Evolutionary conservation across 305 asterid species (phyloP).

Genomic region (Fraxinus latifolia): DNA sequence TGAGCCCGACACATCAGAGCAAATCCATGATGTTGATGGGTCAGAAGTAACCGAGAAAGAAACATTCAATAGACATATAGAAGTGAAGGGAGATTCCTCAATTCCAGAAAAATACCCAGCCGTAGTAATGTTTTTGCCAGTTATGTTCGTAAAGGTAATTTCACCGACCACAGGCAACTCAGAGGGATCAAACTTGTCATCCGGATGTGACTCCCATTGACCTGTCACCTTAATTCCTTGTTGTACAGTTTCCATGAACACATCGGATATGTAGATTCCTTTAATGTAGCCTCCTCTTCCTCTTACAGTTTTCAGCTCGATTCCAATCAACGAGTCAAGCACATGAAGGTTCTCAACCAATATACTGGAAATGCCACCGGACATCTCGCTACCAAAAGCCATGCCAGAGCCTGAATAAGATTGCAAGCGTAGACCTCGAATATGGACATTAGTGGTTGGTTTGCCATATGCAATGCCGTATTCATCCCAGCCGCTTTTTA

Average conservation of each 20-base stretch:
- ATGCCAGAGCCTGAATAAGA: slow-evolving; percentile 66
- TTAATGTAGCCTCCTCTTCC: slow-evolving; percentile 85
- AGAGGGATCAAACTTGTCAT: slow-evolving; percentile 62
- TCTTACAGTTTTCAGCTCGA: slow-evolving; percentile 61
- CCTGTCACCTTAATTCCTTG: slow-evolving; percentile 71
- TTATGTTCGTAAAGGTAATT: slow-evolving; percentile 52
- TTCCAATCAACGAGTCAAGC: slow-evolving; percentile 50
- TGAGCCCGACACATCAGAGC: slow-evolving; percentile 55
- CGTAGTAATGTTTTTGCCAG: slow-evolving; percentile 52
- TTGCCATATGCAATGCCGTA: slow-evolving; percentile 68
- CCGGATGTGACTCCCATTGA: slow-evolving; percentile 66
- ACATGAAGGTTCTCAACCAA: slow-evolving; percentile 53
- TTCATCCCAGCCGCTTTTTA: slow-evolving; percentile 99
- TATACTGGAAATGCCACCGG: slow-evolving; percentile 78
- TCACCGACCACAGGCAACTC: slow-evolving; percentile 58
- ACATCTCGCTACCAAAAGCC: slow-evolving; percentile 94
- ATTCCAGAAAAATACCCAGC: slow-evolving; percentile 75
- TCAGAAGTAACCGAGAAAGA: slow-evolving; percentile 42
- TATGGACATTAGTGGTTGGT: slow-evolving; percentile 60
- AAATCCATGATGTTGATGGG: slow-evolving; percentile 49
- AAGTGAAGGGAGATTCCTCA: slow-evolving; percentile 71
- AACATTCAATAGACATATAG: slow-evolving; percentile 60
- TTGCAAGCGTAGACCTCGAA: slow-evolving; percentile 45
- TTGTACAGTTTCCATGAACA: slow-evolving; percentile 51
- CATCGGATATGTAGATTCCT: slow-evolving; percentile 42